Evolutionary conservation across 768 basidiomycete genomes (phyloP), one percentile per base, ranked within the genome.

Genomic region (Lactarius hatsudake): DNA sequence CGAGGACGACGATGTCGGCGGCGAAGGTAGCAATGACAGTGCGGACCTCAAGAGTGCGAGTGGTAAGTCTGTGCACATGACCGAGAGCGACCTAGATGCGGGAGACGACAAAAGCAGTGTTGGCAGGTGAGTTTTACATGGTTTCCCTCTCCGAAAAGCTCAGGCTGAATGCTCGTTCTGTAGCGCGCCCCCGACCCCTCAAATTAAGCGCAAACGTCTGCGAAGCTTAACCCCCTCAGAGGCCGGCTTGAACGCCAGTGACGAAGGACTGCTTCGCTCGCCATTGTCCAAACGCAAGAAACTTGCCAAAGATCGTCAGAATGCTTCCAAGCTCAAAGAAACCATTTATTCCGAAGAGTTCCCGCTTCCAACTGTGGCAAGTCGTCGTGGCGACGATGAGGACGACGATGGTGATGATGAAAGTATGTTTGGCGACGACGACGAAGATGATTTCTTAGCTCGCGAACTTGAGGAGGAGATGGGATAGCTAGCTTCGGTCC

Each of bases 211-310:
- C 64, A 93, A 92, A 76, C 86, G 91, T 9, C 71, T 86, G 66
- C 83, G 91, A 43, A 91, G 89, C 72, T 73, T 84, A 26, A 93
- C 92, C 4, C 89, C 91, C 0, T 87, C 87, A 5, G 86, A 87
- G 28, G 74, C 76, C n/a, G 82, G 72, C 42, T 67, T 77, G 43
- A 79, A 79, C 68, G 62, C 65, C 30, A 65, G 68, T 20, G 75
- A 76, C 40, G 65, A 81, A 42, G 83, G 86, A 71, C 70, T 73
- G 15, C 76, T 87, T 28, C 82, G 86, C 18, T 92, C 90, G 2
- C 91, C 90, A 1, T 80, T 91, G 51, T 85, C 90, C 23, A 94
- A 94, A 77, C 85, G 92, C 76, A 92, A 91, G 80, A 91, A 87
- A 77, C 71, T 93, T 45, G 84, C 83, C 8, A 82, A 86, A 15